These are phyloP conservation scores for Xylaria flabelliformis DNA, from an alignment of 495 filamentous ascomycete genomes.

Conservation along the genomic window DNA sequence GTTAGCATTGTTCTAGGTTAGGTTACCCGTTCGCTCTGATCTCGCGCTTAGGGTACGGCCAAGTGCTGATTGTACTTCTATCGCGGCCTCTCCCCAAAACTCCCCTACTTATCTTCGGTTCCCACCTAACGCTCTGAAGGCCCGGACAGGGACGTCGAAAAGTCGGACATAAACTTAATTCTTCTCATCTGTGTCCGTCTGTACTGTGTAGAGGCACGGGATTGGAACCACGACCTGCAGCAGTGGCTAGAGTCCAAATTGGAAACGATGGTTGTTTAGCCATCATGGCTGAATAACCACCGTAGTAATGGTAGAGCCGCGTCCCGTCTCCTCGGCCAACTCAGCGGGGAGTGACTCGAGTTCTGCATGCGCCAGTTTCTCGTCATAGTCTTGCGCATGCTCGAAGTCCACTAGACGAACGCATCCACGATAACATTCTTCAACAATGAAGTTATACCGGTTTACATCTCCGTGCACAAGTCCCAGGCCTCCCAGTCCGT, in stretches of 20 bases:
- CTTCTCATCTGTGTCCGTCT: not conserved
- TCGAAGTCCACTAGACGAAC: constrained; percentile 30
- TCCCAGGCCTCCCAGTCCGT: constrained; percentile 22
- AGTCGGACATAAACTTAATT: constrained; percentile 9
- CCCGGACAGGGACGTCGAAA: constrained; percentile 5
- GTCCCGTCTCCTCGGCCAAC: constrained; percentile 29
- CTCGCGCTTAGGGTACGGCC: too few species aligned
- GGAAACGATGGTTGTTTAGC: not conserved
- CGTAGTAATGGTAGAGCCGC: constrained; percentile 19
- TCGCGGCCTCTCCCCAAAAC: too few species aligned
- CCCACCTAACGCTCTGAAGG: constrained; percentile 1
- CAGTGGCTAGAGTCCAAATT: constrained; percentile 3
- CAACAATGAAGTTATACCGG: constrained; percentile 30
- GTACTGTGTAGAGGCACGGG: constrained; percentile 5
- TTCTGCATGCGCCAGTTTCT: constrained; percentile 25
- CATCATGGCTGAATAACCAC: constrained; percentile 16
- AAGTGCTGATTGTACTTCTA: too few species aligned
- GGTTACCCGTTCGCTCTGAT: too few species aligned
- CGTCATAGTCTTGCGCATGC: constrained; percentile 26
- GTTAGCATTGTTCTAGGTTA: too few species aligned
- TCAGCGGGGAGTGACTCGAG: constrained; percentile 24
- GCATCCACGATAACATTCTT: constrained; percentile 14
- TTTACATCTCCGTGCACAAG: constrained; percentile 35
- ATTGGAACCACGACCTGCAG: constrained; percentile 7
- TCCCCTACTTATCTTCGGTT: too few species aligned